Evolutionary conservation across 2,329 filamentous ascomycete genomes (phyloP), one percentile per base, ranked within the genome.

Genomic region (Penicillium decumbens): DNA sequence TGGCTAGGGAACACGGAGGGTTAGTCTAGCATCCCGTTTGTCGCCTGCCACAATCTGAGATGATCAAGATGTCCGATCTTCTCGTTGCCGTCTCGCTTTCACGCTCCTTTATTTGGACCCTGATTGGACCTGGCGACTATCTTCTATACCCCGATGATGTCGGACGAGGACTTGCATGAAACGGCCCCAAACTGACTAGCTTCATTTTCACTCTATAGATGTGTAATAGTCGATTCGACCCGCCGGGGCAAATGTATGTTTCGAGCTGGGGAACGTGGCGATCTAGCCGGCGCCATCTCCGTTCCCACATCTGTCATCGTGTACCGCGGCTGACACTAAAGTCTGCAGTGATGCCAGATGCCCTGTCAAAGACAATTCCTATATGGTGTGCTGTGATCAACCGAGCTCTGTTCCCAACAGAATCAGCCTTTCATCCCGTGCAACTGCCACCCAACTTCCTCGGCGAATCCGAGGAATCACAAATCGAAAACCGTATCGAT

Each of bases 301-400:
- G 33, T 41, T 7, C 18, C 50, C 13, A 38, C 28, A 35, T 10
- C 10, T 27, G 43, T 25, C 20, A 20, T 24, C 10, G 40, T 47
- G 45, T 58, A 43, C 61, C 10, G 43, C 27, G 41, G 55, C 56
- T 63, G 46, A 65, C 54, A 40, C 52, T 49, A 49, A 41, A 41
- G 47, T 43, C 25, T 24, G 40, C 55, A 86, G 84, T 81, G 60
- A 95, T 97, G 84, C 92, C 93, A 0, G 93, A 98, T 72, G 91
- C 93, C 13, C 78, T 98, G 15, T 89, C 87, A 61, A 96, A 95
- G 70, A 97, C 93, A 0, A 78, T 97, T 24, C 92, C 93, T 1
- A 88, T 95, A 54, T 98, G 93, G 93, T 91, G 88, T 69, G 82
- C 85, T 54, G 88, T 96, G 15, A 72, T 96, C 61, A 97, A 97